Base-by-base conservation (phyloP, 192 early-diverging fungal species). In the Rhizoclosmatium sp. region DNA sequence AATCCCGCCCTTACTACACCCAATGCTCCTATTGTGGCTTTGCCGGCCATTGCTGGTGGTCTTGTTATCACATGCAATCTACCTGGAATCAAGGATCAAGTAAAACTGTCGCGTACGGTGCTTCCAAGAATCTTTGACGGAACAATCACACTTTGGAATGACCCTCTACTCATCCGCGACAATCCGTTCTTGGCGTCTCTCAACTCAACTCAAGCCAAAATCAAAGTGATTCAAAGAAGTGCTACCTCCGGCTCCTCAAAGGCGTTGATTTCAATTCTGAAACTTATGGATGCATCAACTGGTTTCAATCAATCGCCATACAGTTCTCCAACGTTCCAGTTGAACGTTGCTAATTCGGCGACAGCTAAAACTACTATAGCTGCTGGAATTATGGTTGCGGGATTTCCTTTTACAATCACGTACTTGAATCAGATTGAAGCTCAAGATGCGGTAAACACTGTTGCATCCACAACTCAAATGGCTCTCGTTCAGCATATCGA, bases 51-150 rank as follows among this genome's bases (percentile, higher is more conserved):
- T 64, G 61, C 21, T 64, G 61, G 61, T 39, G 61, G 61, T 64
- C 61, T 64, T 21, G 61, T 64, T 10, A 64, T 64, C 21, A 41
- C 61, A 10, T 21, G 7, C 61, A 64, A 64, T 64, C 61, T 64
- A 9, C 51, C 51, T 54, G 51, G 51, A 12, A 64, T 16, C 21
- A 7, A 41, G 10, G 21, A 16, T 64, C 51, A 7, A 7, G 61
- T 64, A 7, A 64, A 64, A 64, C 40, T 64, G 7, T 7, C 61
- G 9, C 61, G 61, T 21, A 21, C 7, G 7, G 61, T 41, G 7
- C 61, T 64, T 21, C 61, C 61, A 21, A 5, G 61, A 7, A 64
- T 64, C 40, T 64, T 64, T 64, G 61, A 64, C 21, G 61, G 61
- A 5, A 64, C 61, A 7, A 64, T 64, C 5, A 64, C 7, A 10